Conservation (phyloP, 192 early-diverging fungal species). For the Lobosporangium transversale region DNA sequence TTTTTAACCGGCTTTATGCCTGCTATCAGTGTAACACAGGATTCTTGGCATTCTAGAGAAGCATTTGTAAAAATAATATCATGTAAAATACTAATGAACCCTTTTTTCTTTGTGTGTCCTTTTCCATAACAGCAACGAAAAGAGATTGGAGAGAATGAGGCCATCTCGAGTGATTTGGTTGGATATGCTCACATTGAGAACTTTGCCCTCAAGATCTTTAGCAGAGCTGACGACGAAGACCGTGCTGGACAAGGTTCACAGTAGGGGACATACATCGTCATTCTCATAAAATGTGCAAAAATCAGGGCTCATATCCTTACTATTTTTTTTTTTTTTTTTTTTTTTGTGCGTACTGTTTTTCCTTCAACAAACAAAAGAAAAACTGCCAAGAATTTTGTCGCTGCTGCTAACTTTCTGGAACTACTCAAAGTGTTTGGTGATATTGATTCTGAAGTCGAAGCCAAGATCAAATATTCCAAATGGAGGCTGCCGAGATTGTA, state of each 20-base stretch:
- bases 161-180: constrained; percentile 78
- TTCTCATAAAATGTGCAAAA: too few species aligned
- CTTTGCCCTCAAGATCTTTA: constrained; percentile 91
- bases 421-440: constrained; percentile 86
- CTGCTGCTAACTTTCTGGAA: constrained; percentile 91
- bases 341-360: too few species aligned
- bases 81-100: too few species aligned
- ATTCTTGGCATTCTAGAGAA: too few species aligned
- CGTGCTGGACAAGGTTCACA: constrained; percentile 79
- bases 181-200: constrained; percentile 86
- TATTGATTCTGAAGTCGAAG: constrained; percentile 71
- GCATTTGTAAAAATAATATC: too few species aligned
- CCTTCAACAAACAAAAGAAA: constrained; percentile 58
- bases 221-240: constrained; percentile 93
- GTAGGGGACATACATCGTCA: too few species aligned
- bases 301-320: too few species aligned
- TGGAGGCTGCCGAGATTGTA: constrained; percentile 96
- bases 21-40: too few species aligned
- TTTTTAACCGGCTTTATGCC: too few species aligned
- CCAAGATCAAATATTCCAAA: constrained; percentile 96
- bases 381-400: constrained; percentile 91
- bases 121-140: constrained; percentile 75
- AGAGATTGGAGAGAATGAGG: constrained; percentile 68
- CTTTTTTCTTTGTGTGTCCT: neutral
- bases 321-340: too few species aligned